Base-by-base conservation (phyloP, 805 yeast species). In the Metschnikowia vanudenii region DNA sequence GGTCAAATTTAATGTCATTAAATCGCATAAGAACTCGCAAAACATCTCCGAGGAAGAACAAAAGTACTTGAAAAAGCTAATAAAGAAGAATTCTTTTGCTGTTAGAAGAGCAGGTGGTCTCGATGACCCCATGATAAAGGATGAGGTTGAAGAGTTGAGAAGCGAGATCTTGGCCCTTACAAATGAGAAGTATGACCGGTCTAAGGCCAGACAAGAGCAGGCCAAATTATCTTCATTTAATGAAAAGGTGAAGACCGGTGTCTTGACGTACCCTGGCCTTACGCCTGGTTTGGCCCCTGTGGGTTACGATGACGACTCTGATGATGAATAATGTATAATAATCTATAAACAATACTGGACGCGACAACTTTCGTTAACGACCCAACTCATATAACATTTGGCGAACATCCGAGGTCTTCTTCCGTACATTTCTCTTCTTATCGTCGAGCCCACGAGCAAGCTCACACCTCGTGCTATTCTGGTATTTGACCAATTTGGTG, bases 231-330 rank as follows among this genome's bases (percentile, higher is more conserved):
- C 55, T 29, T 63, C 61, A 8, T 65, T 67, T 49, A 64, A 70
- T 40, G 62, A 67, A 26, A 75, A 73, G 57, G 62, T 76, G 43
- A 62, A 71, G 46, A 65, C 67, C 41, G 81, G 80, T 17, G 56
- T 61, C 31, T 64, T 75, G 51, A 63, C 78, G 3, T 66, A 68
- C 50, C 78, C 87, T 34, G 92, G 94, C 22, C 71, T 87, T 45
- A 87, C 95, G 0, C 95, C 94, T 1, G 95, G 95, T 51, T 74
- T 87, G 64, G 95, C 94, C 1, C 94, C 94, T 28, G 90, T 87
- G 19, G 91, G 82, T 30, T 70, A 46, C 39, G 51, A 52, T 40
- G 58, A 60, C 40, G 63, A 61, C 29, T 55, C 60, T 14, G 64
- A 61, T 33, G 59, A 57, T 16, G 62, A 58, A 36, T 55, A 54